Evolutionary conservation across 2,329 filamentous ascomycete genomes (phyloP), one percentile per base, ranked within the genome.

Genomic region (Nothopassalora personata): DNA sequence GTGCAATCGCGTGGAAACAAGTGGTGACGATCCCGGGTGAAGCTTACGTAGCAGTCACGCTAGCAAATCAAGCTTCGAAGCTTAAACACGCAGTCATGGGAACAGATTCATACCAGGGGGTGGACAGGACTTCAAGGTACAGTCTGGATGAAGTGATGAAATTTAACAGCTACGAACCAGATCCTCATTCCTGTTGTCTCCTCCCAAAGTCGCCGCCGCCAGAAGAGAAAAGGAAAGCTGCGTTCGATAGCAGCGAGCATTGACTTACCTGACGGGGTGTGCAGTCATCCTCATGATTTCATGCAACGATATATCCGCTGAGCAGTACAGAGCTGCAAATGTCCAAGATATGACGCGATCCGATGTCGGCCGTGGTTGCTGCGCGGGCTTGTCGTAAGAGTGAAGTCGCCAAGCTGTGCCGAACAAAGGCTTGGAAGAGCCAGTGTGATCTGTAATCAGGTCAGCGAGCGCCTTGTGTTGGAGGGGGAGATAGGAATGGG

Each of bases 181-280:
- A 43, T n/a, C 3, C 39, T 34, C 19, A 2, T 1, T 11, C 13
- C 19, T 11, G 5, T 30, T 8, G 23, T 6, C 23, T 30, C 46
- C 46, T 49, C 19, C 46, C 10, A 9, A 6, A 5, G n/a, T 19
- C 19, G 19, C 9, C 28, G 11, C 46, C 19, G 19, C 10, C 46
- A 49, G 8, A n/a, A 11, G 31, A 13, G 7, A 49, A 27, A 51
- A 51, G 11, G 30, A 30, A 51, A 51, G 27, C 49, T 34, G 49
- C 49, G n/a, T 51, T 51, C 49, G 49, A 34, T 51, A n/a, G 30
- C 49, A 51, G 49, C 49, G 30, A 51, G 49, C 49, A 51, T 31
- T 34, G 49, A 51, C 49, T 51, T 51, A 51, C 49, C 30, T 34
- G 30, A 7, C 11, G 13, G 15, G 27, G 27, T 33, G 30, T 57